Base-by-base conservation (phyloP, 352 stramenopile species). In the Lagenidium giganteum region DNA sequence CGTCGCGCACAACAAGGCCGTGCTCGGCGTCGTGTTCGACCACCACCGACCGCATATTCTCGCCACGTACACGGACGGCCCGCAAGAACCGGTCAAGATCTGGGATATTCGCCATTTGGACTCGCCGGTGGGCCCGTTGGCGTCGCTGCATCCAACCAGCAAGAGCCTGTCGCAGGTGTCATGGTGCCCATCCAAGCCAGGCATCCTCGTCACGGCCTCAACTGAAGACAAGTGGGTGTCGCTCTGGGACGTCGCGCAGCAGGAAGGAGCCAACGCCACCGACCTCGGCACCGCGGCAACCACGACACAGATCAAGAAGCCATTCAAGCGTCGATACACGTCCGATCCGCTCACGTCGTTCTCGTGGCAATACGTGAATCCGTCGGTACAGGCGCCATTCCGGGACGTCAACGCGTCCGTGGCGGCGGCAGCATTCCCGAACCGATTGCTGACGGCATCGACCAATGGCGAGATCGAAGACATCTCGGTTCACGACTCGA, bases 401-500 rank as follows among this genome's bases (percentile, higher is more conserved):
- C 52, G 60, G 26, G 32, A 35, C 3, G 54, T 51, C 12, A 53
- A 32, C 16, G 56, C 54, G 16, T 39, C 28, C 5, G 53, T 40
- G 21, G 54, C 57, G 5, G 62, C 64, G 1, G 69, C 67, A 17
- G 74, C 70, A 6, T 85, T 86, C 36, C 70, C 76, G n/a, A 83
- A 88, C 43, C 64, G 74, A 23, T 33, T 92, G 21, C 39, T 92
- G 5, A 81, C 61, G 0, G 71, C 73, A 1, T 86, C 70, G 14
- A 24, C 80, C n/a, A 67, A 55, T 20, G 77, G 74, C 9, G 77
- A 82, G n/a, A 47, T 88, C 11, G 77, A 82, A 41, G 74, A 88
- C 34, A 73, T 92, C 32, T 86, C 79, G 5, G 67, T 89, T 11
- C 79, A 92, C 39, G 77, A 90, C 50, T 74, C 70, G 17, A 85